Conservation (phyloP, 2,329 filamentous ascomycete genomes). For the Paracoccidioides lutzii region DNA sequence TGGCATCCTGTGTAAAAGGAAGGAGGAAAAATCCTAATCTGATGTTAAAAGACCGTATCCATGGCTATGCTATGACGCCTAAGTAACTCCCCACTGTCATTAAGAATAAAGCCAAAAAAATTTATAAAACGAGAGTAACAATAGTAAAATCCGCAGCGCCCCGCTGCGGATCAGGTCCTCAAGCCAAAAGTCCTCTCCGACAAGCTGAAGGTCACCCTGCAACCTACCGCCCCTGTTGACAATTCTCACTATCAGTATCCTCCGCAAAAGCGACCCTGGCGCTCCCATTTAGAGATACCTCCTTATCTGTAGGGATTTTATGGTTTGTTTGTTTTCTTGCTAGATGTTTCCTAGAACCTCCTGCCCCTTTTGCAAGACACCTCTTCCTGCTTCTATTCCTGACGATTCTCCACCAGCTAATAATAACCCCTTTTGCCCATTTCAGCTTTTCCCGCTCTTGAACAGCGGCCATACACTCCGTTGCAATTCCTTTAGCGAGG, state of each 20-base stretch:
- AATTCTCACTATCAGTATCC: neutral
- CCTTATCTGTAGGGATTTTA: neutral
- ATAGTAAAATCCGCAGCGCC: neutral
- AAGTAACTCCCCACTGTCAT: neutral
- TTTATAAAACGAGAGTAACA: neutral
- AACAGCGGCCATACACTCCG: constrained; percentile 36
- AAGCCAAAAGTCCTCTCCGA: neutral
- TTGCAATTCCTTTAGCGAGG: constrained; percentile 17
- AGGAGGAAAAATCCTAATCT: neutral
- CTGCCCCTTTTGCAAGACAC: neutral
- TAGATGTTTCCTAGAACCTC: neutral
- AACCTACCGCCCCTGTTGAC: neutral
- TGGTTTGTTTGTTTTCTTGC: neutral
- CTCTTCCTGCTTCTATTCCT: constrained; percentile 10
- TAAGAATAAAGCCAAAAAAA: neutral
- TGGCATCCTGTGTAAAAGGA: neutral
- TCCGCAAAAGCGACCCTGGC: neutral
- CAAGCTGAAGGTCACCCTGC: neutral
- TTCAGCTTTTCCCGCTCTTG: constrained; percentile 30
- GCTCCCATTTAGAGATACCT: neutral
- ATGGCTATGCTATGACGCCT: neutral
- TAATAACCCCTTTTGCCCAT: constrained; percentile 25
- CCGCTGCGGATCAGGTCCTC: neutral
- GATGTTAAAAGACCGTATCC: neutral
- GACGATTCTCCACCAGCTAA: constrained; percentile 22